Evolutionary conservation across 2,329 filamentous ascomycete species (phyloP), one percentile per base, ranked within the genome.

Genomic region (Aspergillus calidoustus): DNA sequence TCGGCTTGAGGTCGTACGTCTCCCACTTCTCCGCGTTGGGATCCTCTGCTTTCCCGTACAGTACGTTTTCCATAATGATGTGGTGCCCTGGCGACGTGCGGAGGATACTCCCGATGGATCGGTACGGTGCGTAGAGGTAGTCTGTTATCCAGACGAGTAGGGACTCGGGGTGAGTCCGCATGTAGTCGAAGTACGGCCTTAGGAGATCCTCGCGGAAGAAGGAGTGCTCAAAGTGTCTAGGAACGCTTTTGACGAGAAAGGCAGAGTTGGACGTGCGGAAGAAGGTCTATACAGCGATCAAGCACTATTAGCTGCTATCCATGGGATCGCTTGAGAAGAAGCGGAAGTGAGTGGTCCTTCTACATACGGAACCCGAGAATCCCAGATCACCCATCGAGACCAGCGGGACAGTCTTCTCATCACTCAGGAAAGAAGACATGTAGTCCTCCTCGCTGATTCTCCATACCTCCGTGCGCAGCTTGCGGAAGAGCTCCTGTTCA

Each of bases 41-140:
- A 58, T 80, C 78, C 13, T 79, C 75, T 15, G 80, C 79, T 64
- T 86, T 83, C 1, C 89, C 89, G 64, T 85, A 86, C 25, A 91
- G 78, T 2, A 91, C 80, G 70, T 92, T 92, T 73, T 92, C 90
- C 90, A 92, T 92, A 69, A 92, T 82, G 62, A 92, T 89, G 70
- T 92, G 89, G 66, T 91, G 89, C 1, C 86, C 86, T 0, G 90
- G 89, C 0, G 88, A 86, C 1, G 83, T 76, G 4, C 87, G 83
- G 0, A 91, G 66, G 0, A 87, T 68, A 1, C 84, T 82, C 0
- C 89, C 90, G 1, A 92, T 70, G 0, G 87, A 86, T 0, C 75
- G 68, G 9, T 83, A 81, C 0, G 83, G 81, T 0, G 83, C 82
- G 55, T 86, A 83, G 0, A 91, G 79, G 61, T 92, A 86, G 72